Conservation (phyloP, 441 rosid species). For the Kokia cookei region DNA sequence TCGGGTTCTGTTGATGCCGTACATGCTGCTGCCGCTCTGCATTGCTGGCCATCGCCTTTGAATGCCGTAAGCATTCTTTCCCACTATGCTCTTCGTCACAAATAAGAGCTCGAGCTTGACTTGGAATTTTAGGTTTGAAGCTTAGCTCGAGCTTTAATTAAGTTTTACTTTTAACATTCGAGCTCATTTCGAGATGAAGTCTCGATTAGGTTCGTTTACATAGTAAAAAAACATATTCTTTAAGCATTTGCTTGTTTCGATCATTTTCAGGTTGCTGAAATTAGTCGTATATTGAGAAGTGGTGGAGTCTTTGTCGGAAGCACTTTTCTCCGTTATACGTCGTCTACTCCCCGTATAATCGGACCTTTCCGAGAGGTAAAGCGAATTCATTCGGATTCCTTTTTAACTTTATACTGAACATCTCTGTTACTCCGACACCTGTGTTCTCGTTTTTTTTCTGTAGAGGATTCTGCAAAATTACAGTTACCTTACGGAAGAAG, state of each 20-base stretch:
- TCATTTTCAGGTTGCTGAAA: slow-evolving; percentile 75
- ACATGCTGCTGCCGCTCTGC: slow-evolving; percentile 94
- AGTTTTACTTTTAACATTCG: too few relatives aligned
- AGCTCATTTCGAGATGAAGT: too few relatives aligned
- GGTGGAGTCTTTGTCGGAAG: slow-evolving; percentile 93
- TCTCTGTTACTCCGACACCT: background rate
- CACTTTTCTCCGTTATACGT: slow-evolving; percentile 67
- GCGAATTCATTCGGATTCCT: too few relatives aligned
- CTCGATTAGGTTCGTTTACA: too few relatives aligned
- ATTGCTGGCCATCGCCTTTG: slow-evolving; percentile 94
- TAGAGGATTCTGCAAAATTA: slow-evolving; percentile 51
- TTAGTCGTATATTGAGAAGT: slow-evolving; percentile 66
- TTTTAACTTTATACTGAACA: background rate
- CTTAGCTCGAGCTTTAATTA: too few relatives aligned
- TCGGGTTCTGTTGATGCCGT: slow-evolving; percentile 81
- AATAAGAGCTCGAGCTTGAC: too few relatives aligned
- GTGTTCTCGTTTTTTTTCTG: background rate
- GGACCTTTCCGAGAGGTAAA: slow-evolving; percentile 59
- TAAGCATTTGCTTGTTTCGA: background rate
- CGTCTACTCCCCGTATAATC: slow-evolving; percentile 45
- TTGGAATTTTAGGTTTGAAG: too few relatives aligned
- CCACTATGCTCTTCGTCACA: background rate
- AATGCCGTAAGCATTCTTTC: slow-evolving; percentile 55
- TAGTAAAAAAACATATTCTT: background rate
- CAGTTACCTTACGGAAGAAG: slow-evolving; percentile 59